Evolutionary conservation across 2,329 filamentous ascomycete genomes (phyloP), one percentile per base, ranked within the genome.

Genomic region (Trichoderma sp.): DNA sequence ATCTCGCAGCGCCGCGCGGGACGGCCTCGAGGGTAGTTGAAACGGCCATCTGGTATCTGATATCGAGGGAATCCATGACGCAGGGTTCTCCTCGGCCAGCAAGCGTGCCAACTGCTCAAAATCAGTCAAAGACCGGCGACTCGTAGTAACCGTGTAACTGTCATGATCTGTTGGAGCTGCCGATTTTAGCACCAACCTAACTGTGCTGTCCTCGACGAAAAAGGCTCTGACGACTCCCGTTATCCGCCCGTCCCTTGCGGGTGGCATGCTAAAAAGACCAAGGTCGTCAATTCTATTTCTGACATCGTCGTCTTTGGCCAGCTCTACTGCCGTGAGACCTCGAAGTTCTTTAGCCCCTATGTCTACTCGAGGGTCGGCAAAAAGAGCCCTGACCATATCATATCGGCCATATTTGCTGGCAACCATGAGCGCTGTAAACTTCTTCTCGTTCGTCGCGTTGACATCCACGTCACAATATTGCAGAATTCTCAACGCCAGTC

Each of bases 281-380:
- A 99, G 85, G 79, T 99, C 96, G 78, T 99, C 96, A 74, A 99
- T 98, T 76, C 93, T 91, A 82, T 98, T 99, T 50, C 96, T 90
- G 30, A 99, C 93, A 76, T 99, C 96, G 79, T 99, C 96, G 77
- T 99, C 97, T 80, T 99, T 99, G 64, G 97, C 96, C 61, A 99
- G 86, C 81, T 99, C 96, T 7, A 98, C 94, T 8, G 96, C 96
- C 8, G 95, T 98, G 76, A 99, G 85, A 0, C 96, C 96, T 72
- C 96, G 89, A 17, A 93, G 83, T 79, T 99, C 97, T 80, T 92
- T 93, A 34, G 95, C 90, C 55, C 92, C 90, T 15, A 95, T 83
- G 78, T 99, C 96, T 5, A 98, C 94, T 76, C 97, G 87, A 28
- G 93, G 89, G 79, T 99, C 96, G 55, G 91, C 88, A 80, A 97